Conservation (phyloP, 2,329 filamentous ascomycete genomes). For the Alternaria atra region DNA sequence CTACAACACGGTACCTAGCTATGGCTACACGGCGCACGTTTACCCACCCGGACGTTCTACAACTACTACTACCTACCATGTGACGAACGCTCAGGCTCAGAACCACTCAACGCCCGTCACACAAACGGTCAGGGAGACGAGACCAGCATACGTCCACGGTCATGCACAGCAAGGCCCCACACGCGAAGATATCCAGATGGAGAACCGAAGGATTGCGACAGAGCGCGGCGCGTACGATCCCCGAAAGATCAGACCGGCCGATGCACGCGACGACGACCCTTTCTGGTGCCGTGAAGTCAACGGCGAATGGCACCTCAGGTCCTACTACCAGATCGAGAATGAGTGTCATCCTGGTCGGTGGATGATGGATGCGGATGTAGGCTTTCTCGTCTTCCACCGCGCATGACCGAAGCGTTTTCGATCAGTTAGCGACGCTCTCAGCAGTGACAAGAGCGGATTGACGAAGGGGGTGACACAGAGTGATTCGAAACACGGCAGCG, state of each 20-base stretch:
- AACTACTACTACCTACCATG: constrained; percentile 35
- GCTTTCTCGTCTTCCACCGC: constrained; percentile 47
- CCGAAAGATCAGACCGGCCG: constrained; percentile 43
- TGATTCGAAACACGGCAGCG: neutral
- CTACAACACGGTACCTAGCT: constrained; percentile 36
- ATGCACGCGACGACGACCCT: constrained; percentile 43
- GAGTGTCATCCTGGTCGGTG: constrained; percentile 50
- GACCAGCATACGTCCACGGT: constrained; percentile 23
- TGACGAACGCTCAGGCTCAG: constrained; percentile 33
- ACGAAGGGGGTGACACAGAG: neutral
- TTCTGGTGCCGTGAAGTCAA: constrained; percentile 52
- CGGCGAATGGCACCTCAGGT: constrained; percentile 48
- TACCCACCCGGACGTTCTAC: constrained; percentile 34
- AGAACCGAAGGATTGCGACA: constrained; percentile 43
- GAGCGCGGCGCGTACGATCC: constrained; percentile 44
- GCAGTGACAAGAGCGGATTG: neutral
- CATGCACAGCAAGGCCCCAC: constrained; percentile 13
- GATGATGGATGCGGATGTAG: constrained; percentile 46
- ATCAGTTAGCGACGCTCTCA: neutral
- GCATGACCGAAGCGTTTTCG: constrained; percentile 17
- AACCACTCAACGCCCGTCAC: constrained; percentile 5
- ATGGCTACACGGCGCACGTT: constrained; percentile 35
- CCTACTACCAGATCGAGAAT: constrained; percentile 51
- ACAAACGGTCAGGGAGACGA: constrained; percentile 19
- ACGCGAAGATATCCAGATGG: constrained; percentile 40